Evolutionary conservation across 306 rosid genomes (phyloP).

Genomic region (Dryas alaskensis): DNA sequence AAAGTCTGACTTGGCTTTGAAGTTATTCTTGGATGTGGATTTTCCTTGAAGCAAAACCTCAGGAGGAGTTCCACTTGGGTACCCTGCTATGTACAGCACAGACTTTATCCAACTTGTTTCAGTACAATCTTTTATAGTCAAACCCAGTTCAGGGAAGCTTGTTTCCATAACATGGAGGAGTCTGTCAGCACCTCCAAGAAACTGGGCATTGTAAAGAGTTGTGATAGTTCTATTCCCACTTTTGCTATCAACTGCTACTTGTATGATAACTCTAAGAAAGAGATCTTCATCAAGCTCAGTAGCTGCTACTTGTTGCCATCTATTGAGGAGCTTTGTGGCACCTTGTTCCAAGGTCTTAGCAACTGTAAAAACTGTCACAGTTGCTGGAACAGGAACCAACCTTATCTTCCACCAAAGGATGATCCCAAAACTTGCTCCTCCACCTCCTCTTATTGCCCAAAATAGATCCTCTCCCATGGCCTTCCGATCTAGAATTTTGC

Average conservation of each 20-base stretch:
- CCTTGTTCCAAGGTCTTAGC: conserved; percentile 53
- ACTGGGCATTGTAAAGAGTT: conserved; percentile 62
- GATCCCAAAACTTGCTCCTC: conserved; percentile 80
- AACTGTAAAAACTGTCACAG: conserved; percentile 68
- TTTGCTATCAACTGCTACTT: conserved; percentile 32
- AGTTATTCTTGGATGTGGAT: conserved; percentile 59
- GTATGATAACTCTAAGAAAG: conserved; percentile 54
- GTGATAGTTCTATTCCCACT: conserved; percentile 44
- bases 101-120: conserved; percentile 78
- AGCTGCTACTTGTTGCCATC: conserved; percentile 71
- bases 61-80: conserved; percentile 47
- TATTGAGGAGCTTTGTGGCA: conserved; percentile 47
- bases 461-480: conserved; percentile 84
- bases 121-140: conserved; percentile 45
- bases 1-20: conserved; percentile 89
- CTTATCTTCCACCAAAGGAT: conserved; percentile 86
- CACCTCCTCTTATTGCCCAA: conserved; percentile 95
- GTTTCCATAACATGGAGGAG: conserved; percentile 50
- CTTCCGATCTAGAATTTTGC: conserved; percentile 50
- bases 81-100: conserved; percentile 69
- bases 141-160: conserved; percentile 67
- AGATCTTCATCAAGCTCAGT: conserved; percentile 53
- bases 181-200: conserved; percentile 49
- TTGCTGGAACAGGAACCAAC: conserved; percentile 65
- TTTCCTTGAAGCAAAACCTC: conserved; percentile 66